These are phyloP conservation scores for Trichoderma harzianum DNA, from an alignment of 2,329 filamentous ascomycete species.

Conservation along the genomic window DNA sequence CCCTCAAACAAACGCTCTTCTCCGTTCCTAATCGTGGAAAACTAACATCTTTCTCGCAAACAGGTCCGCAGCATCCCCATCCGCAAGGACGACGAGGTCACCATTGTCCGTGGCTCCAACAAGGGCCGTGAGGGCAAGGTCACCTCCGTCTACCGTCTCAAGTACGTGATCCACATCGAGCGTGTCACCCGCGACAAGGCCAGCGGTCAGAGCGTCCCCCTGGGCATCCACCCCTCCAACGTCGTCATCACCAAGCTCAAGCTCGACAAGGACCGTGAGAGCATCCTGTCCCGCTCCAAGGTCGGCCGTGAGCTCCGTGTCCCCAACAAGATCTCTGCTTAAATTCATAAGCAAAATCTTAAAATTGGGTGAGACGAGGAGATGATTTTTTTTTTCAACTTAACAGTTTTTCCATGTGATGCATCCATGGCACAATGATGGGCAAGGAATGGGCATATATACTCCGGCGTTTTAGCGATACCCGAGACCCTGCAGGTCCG, in stretches of 20 bases:
- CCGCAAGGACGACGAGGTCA: conserved; percentile 96
- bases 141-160: conserved; percentile 95
- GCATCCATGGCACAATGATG: conserved; percentile 22
- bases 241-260: conserved; percentile 98
- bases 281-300: conserved; percentile 82
- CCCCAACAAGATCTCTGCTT: conserved; percentile 65
- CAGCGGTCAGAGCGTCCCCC: conserved; percentile 90
- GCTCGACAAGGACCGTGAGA: conserved; percentile 92
- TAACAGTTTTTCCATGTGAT: conserved; percentile 18
- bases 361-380: conserved; percentile 22
- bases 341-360: conserved; percentile 20
- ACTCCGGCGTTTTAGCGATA: conserved; percentile 38
- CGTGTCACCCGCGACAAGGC: conserved; percentile 95
- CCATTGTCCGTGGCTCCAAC: conserved; percentile 86
- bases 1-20: not conserved
- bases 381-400: conserved; percentile 16
- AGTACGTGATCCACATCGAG: conserved; percentile 97
- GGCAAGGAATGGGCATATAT: conserved; percentile 36
- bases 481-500: conserved; percentile 30
- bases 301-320: conserved; percentile 70
- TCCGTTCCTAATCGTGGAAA: conserved; percentile 5
- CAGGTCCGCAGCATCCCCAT: conserved; percentile 93
- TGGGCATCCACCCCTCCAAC: conserved; percentile 94
- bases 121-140: conserved; percentile 99
- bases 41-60: not conserved